Conservation (phyloP, 73 alveolate species). For the Blepharisma stoltei region DNA sequence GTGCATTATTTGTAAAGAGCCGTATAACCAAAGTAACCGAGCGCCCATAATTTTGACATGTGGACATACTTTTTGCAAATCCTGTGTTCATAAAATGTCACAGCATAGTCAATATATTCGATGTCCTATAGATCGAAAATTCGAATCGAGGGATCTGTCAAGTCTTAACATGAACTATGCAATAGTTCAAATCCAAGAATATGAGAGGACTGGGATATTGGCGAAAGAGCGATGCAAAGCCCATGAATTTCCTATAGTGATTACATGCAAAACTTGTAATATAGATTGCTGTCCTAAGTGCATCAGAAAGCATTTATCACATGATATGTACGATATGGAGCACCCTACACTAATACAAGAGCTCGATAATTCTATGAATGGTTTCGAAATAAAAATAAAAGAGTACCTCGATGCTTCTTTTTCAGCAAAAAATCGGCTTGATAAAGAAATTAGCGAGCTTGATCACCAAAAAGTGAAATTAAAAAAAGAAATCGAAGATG, state of each 20-base stretch:
- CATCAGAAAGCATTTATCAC: neutral
- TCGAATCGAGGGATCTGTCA: neutral
- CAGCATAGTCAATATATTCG: neutral
- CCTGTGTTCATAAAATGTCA: constrained; percentile 24
- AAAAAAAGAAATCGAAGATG: neutral
- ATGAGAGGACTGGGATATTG: neutral
- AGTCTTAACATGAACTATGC: constrained; percentile 9
- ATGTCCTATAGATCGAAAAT: constrained; percentile 25
- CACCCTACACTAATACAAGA: neutral
- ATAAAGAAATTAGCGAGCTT: constrained; percentile 12
- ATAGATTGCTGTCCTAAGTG: neutral
- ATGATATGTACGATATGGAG: constrained; percentile 3
- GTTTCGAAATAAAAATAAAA: neutral
- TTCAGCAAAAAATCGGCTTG: neutral
- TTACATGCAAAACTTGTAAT: constrained; percentile 15
- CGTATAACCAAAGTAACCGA: neutral
- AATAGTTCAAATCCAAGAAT: neutral
- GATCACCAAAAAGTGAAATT: neutral
- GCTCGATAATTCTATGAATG: neutral
- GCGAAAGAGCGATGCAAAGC: neutral
- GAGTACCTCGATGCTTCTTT: constrained; percentile 11
- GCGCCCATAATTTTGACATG: constrained; percentile 38
- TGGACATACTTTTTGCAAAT: constrained; percentile 49
- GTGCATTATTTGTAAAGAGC: constrained; percentile 19
- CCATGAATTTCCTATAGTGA: constrained; percentile 2